Conservation (phyloP, 1,139 yeast species). For the Zygosaccharomyces sapae region DNA sequence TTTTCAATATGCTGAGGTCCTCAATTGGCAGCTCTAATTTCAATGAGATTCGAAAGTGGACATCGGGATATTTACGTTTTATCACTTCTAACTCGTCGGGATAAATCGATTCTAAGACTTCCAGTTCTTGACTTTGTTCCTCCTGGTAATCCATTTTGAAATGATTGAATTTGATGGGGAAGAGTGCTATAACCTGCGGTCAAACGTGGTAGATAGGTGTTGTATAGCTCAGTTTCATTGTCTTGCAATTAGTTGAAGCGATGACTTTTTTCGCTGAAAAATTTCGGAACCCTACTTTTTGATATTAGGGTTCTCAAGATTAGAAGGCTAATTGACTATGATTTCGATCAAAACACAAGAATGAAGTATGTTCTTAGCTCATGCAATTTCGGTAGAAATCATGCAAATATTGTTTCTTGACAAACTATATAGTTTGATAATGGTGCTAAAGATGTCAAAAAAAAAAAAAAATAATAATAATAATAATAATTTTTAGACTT, state of each 20-base stretch:
- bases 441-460: no score
- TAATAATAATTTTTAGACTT: no score
- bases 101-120: constrained; percentile 81
- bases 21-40: constrained; percentile 38
- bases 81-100: constrained; percentile 71
- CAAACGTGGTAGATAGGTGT: background rate
- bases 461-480: no score
- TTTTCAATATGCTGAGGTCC: constrained; percentile 42
- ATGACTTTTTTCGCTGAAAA: constrained; percentile 3
- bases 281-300: background rate
- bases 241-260: constrained; percentile 1
- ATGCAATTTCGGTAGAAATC: no score
- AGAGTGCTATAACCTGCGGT: no score
- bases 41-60: constrained; percentile 38
- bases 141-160: constrained; percentile 59
- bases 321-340: background rate
- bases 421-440: no score
- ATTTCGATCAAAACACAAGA: background rate
- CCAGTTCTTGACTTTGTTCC: constrained; percentile 76
- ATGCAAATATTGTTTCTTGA: no score
- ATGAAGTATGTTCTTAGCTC: no score
- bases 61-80: constrained; percentile 24
- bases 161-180: background rate
- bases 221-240: background rate
- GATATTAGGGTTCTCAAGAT: background rate